Base-by-base conservation (phyloP, 352 stramenopile genomes). In the Globisporangium middletonii region DNA sequence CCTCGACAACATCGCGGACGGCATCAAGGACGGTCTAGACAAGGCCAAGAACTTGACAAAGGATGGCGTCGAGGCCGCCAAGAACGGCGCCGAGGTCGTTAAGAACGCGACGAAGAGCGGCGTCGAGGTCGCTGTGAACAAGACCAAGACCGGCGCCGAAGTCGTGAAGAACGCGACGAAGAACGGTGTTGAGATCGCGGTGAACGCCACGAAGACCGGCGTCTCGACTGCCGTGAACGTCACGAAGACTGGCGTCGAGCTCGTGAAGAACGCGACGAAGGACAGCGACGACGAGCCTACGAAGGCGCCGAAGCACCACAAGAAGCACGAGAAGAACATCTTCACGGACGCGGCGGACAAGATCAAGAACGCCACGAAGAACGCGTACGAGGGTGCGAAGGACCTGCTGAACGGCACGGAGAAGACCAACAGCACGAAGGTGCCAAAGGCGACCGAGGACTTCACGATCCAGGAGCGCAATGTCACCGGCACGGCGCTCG, bases 321-420 rank as follows among this genome's bases (percentile, higher is more conserved):
- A n/a, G 15, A 53, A 43, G 49, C 49, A 53, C 49, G 28, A 19
- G 15, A 66, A 23, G 57, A 63, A 68, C 33, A 63, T 65, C 44
- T 28, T 53, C 15, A 53, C 33, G 26, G 54, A 53, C 7, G 43
- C 19, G 0, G 28, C 18, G 2, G 45, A 60, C 52, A 49, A 57
- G 37, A 23, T 54, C n/a, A 54, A 54, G 52, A 48, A 57, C 37
- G 52, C 12, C 28, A 53, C 49, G 16, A 53, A 53, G 49, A 43
- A 16, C 49, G 49, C 18, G 8, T 27, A 12, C 8, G 49, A 53
- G 0, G 45, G 30, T 0, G 53, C 50, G 13, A 33, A 19, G 42
- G 26, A 49, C 27, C 38, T 16, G 3, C 30, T 51, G 11, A 49
- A 58, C 50, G 45, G 35, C 38, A 50, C 61, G 43, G 27, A 27